These are phyloP conservation scores for Bretschneidera sinensis DNA, from an alignment of 345 rosid genomes.

Conservation along the genomic window DNA sequence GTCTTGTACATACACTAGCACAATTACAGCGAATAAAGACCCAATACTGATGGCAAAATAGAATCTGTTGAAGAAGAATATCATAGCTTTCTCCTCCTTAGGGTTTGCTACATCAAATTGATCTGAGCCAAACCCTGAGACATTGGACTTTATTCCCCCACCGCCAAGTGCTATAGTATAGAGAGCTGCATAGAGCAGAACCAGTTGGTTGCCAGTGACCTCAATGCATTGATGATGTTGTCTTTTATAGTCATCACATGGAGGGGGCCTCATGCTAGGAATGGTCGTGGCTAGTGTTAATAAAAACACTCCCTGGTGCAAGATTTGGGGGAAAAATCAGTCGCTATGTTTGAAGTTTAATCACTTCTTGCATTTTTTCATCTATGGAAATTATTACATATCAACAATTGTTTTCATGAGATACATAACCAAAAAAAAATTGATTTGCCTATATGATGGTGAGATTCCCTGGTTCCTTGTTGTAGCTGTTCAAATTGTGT, in stretches of 20 bases:
- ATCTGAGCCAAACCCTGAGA: conserved; percentile 90
- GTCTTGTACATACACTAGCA: conserved; percentile 80
- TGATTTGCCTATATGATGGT: too few species aligned
- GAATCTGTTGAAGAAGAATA: conserved; percentile 74
- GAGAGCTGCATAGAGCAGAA: conserved; percentile 71
- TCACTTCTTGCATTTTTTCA: too few species aligned
- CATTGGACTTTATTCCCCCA: conserved; percentile 90
- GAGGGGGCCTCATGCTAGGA: conserved; percentile 73
- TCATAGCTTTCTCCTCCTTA: conserved; percentile 71
- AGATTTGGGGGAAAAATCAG: background rate
- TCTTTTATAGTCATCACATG: conserved; percentile 49
- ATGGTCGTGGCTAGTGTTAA: conserved; percentile 67
- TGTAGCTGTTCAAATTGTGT: too few species aligned
- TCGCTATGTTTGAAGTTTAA: too few species aligned
- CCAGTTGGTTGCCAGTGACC: conserved; percentile 61
- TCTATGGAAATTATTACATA: too few species aligned
- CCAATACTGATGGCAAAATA: conserved; percentile 70
- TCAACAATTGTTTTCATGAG: too few species aligned
- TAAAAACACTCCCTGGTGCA: conserved; percentile 53
- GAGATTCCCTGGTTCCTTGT: too few species aligned
- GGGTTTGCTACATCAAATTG: conserved; percentile 75
- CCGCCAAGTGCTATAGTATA: conserved; percentile 80
- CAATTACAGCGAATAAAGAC: conserved; percentile 69
- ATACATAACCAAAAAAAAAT: too few species aligned
- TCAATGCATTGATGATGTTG: conserved; percentile 61